These are phyloP conservation scores for Apiospora saccharicola DNA, from an alignment of 2,329 filamentous ascomycete species.

Conservation along the genomic window DNA sequence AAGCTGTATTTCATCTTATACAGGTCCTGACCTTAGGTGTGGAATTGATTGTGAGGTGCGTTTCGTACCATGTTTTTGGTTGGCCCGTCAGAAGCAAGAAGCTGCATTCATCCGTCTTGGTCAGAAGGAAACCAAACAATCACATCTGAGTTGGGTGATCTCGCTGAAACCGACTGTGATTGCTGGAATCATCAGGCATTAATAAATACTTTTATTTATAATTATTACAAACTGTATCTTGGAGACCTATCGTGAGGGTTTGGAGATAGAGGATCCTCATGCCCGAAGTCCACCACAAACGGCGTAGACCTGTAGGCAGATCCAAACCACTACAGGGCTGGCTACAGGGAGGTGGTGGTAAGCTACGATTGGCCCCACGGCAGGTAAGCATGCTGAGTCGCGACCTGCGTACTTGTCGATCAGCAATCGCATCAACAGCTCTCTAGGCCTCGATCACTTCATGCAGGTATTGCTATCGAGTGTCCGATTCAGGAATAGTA, in stretches of 20 bases:
- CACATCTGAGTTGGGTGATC: background rate
- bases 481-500: background rate
- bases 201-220: background rate
- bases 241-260: background rate
- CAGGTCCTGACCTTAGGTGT: too few species aligned
- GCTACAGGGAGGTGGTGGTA: background rate
- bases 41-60: background rate
- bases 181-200: background rate
- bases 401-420: background rate
- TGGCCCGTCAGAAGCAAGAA: too few species aligned
- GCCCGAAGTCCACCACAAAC: background rate
- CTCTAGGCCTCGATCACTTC: background rate
- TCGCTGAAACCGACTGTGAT: too few species aligned
- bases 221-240: background rate
- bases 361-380: background rate
- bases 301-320: background rate
- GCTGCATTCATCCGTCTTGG: background rate
- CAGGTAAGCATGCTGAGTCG: background rate
- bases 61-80: background rate
- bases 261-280: background rate
- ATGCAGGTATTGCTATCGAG: constrained; percentile 7
- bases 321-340: background rate
- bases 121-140: background rate
- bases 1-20: too few species aligned
- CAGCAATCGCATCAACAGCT: background rate